Evolutionary conservation across 2,329 filamentous ascomycete species (phyloP), one percentile per base, ranked within the genome.

Genomic region (Geosmithia putterillii): DNA sequence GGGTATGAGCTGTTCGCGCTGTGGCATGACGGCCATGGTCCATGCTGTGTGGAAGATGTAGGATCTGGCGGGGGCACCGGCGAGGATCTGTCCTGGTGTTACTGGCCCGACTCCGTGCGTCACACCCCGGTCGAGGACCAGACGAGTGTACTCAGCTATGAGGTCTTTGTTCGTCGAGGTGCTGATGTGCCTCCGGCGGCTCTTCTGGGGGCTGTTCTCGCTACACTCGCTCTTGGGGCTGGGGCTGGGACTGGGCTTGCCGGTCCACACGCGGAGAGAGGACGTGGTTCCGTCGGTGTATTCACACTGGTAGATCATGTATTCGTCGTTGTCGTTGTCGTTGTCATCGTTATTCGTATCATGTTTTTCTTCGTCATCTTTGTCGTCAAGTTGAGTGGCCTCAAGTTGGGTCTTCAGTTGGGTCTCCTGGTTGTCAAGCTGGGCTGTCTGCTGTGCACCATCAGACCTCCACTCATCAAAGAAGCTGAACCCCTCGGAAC

Each of bases 41-140:
- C 74, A 79, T 0, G 74, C 73, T 1, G 61, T 64, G 22, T 67
- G 60, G 49, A 70, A 77, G 35, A 79, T 54, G 44, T 64, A 66
- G 1, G 61, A 57, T 0, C 61, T 57, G 1, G 54, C 40, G 4
- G 73, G 73, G 4, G 68, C 71, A 1, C 74, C 74, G 0, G 70
- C 70, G 2, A 52, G 56, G 15, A 72, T 57, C 43, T 79, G 74
- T 18, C 59, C 57, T 12, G 73, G 70, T 7, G 66, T 68, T 5
- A 61, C 69, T 4, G 71, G 70, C 1, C 64, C 68, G 15, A 72
- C 51, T 19, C 53, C 48, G n/a, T 56, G 50, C 28, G 58, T 57
- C 12, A 73, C 47, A 3, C 49, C 47, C 1, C 58, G 44, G 17
- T 66, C 51, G 22, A 62, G 46, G 19, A 70, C 58, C 47, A 72